Evolutionary conservation across 345 rosid genomes (phyloP).

Genomic region (Turnera subulata): DNA sequence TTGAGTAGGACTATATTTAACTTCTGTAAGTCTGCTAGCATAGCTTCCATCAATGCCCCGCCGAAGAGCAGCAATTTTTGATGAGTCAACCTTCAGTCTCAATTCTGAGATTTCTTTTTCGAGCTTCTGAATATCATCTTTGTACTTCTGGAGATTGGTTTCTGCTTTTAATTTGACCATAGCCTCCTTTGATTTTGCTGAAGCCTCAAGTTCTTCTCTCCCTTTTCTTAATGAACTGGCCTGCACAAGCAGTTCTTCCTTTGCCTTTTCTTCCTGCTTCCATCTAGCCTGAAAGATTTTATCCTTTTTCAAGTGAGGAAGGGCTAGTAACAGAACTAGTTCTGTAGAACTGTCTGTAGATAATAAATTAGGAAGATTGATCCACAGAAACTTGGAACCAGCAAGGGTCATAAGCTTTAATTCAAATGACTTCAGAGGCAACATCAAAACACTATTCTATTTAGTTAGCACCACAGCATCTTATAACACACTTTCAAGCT

Average conservation of each 20-base stretch:
- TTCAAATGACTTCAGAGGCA: too few species aligned
- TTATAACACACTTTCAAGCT: too few species aligned
- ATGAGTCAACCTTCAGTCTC: conserved; percentile 58
- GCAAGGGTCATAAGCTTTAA: not conserved
- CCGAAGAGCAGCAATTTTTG: conserved; percentile 63
- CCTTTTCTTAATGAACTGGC: conserved; percentile 43
- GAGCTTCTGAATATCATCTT: conserved; percentile 53
- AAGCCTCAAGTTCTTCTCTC: conserved; percentile 44
- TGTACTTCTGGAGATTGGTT: conserved; percentile 39
- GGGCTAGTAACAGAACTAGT: conserved; percentile 10
- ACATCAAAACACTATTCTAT: not conserved
- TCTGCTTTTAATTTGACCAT: conserved; percentile 49
- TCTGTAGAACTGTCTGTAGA: conserved; percentile 7
- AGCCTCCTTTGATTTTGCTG: conserved; percentile 47
- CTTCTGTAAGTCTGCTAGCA: conserved; percentile 33
- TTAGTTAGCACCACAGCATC: conserved; percentile 1
- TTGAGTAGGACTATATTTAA: conserved; percentile 15
- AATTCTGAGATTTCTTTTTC: conserved; percentile 59
- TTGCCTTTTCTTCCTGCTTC: conserved; percentile 65
- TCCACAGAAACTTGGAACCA: conserved; percentile 11
- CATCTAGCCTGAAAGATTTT: conserved; percentile 69
- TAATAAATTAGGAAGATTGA: conserved; percentile 4
- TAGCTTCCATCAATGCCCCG: conserved; percentile 54
- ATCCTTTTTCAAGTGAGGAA: conserved; percentile 28
- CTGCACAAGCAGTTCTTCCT: conserved; percentile 43